A percentile compares a stretch with the other conserved stretches of the same genome.
phyloP scores from a whole-genome alignment of 2,329 filamentous ascomycete genomes.

The Ascocoryne sarcoides region DNA sequence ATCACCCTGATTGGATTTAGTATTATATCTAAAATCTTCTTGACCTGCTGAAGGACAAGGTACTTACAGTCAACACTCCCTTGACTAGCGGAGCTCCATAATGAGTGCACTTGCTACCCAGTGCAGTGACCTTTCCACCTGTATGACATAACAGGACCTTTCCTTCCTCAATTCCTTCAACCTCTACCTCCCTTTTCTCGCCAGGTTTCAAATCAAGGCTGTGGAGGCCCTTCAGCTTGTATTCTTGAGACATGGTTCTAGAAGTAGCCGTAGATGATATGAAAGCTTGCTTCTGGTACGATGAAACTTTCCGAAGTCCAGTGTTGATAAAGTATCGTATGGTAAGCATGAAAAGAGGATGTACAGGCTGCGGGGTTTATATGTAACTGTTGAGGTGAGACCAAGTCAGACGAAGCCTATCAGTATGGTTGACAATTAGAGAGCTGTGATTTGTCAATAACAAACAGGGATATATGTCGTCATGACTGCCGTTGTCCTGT shows the following conservation, averaged over 20 bases:
- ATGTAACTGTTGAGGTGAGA: too few relatives aligned
- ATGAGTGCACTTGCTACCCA: constrained; percentile 80
- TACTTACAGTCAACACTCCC: constrained; percentile 71
- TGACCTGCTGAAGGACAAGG: too few relatives aligned
- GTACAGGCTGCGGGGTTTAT: neutral
- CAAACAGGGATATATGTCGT: too few relatives aligned
- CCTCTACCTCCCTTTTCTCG: constrained; percentile 80
- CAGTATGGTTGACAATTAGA: too few relatives aligned
- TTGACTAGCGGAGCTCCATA: constrained; percentile 86
- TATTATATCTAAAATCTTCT: too few relatives aligned
- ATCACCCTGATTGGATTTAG: constrained; percentile 41
- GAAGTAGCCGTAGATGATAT: constrained; percentile 16
- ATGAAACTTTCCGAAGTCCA: constrained; percentile 11
- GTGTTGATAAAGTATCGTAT: constrained; percentile 4
- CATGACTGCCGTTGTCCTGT: too few relatives aligned
- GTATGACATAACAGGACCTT: constrained; percentile 83
- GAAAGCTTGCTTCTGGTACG: constrained; percentile 7
- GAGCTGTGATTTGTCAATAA: too few relatives aligned
- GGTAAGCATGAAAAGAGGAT: constrained; percentile 17
- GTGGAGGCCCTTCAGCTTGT: constrained; percentile 67
- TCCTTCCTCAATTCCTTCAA: constrained; percentile 77
- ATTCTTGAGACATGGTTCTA: constrained; percentile 40
- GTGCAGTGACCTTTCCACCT: constrained; percentile 65
- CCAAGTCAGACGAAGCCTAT: too few relatives aligned
- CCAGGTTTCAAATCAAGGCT: constrained; percentile 68